Evolutionary conservation across 495 filamentous ascomycete genomes (phyloP), one percentile per base, ranked within the genome.

Genomic region (Zalerion maritima): DNA sequence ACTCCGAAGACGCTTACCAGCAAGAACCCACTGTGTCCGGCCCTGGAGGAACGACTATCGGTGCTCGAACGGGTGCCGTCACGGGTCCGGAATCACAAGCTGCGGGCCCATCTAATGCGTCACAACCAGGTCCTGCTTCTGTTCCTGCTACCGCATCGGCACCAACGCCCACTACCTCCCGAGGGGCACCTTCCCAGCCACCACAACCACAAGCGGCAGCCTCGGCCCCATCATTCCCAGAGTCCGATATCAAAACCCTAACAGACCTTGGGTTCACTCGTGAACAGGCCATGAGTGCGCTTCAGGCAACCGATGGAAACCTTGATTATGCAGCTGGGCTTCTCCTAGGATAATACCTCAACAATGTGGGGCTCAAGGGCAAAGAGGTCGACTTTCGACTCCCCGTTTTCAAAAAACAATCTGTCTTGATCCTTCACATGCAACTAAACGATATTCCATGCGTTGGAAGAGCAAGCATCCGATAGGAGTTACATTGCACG

Each of bases 21-120:
- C 65, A 78, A 21, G 89, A 97, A 50, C 85, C 85, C 7, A 78
- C 73, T n/a, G 69, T 94, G 18, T 67, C 76, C 24, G 91, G 91
- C 0, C 76, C 84, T 1, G 80, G 73, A 26, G 87, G 89, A 1
- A 85, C 80, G 1, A 79, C 77, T 26, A 78, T 94, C 38, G 85
- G 86, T 29, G 78, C 71, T 18, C 67, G 75, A 24, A 78, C 83
- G n/a, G 89, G 89, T 10, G 81, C 80, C 10, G 75, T 94, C 14
- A 72, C 72, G 9, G 68, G 66, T 21, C 69, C 72, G 28, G 65
- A 24, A 18, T 42, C 30, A 31, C 47, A 43, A 24, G 35, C 39
- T 21, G 49, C 42, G 29, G 46, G 43, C 14, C 50, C 51, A 20
- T 46, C 52, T 21, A 28, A 37, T 28, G 10, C 24, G 25, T 25